Evolutionary conservation across 225 moss, liverwort and hornwort species (phyloP), one percentile per base, ranked within the genome.

Genomic region (Asterella californica): DNA sequence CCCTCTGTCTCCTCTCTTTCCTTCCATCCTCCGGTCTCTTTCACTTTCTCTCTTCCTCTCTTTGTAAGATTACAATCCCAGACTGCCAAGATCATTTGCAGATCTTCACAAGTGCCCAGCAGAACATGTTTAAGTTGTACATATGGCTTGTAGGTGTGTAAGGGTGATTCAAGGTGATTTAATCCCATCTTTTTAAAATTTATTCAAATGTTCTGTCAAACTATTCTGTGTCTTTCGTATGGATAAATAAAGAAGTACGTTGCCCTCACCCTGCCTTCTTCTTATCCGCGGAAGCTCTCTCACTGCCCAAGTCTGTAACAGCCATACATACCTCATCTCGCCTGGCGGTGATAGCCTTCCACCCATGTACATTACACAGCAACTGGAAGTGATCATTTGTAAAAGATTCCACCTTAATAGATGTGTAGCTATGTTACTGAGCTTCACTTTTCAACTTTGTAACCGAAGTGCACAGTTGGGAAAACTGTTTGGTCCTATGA

Each of bases 231-330:
- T 72, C 67, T 69, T 77, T 77, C 77, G 63, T 79, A 49, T 76
- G 83, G 61, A 75, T 79, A 32, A 83, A 83, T 79, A 83, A 83
- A 83, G 83, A 79, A 83, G 79, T 59, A 29, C 68, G 65, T 76
- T 79, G 69, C 59, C 45, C 68, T 67, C 79, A 68, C 57, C 59
- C 67, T n/a, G 38, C 57, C 60, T 25, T 19, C 63, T 74, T 45
- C 55, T 47, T 66, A 7, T 33, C 42, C 65, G 52, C 33, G 73
- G 49, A 72, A 74, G 45, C 32, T 80, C 69, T 80, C 33, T 74
- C 29, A 59, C 72, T 62, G 46, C 77, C 77, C 64, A n/a, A 63
- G 34, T 77, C 76, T 62, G 38, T 47, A 63, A 29, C 48, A 65
- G 64, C 46, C 42, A 18, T 77, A 77, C 63, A 77, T 64, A 42